Evolutionary conservation across 805 yeast genomes (phyloP).

Genomic region (Monosporozyma aerobia): DNA sequence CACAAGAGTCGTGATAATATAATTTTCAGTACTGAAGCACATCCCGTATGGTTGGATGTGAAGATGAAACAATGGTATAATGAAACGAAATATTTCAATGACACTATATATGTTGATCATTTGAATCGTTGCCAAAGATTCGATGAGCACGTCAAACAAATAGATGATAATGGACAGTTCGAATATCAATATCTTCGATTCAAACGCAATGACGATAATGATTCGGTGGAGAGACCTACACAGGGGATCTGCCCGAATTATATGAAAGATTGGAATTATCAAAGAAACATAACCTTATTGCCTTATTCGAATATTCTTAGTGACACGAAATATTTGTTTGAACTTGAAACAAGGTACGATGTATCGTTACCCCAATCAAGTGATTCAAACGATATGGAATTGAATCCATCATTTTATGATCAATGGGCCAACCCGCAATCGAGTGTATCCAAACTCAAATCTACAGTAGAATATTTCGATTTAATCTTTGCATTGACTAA

Average conservation of each 20-base stretch:
- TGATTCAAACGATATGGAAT: conserved; percentile 17
- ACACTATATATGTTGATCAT: conserved; percentile 11
- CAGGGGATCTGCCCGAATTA: neutral
- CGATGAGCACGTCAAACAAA: neutral
- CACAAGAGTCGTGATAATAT: conserved; percentile 33
- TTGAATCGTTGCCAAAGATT: conserved; percentile 7
- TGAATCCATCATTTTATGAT: conserved; percentile 27
- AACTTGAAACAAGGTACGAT: conserved; percentile 30
- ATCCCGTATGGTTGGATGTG: conserved; percentile 67
- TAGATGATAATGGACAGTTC: neutral
- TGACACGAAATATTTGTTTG: conserved; percentile 35
- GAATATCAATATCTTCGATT: neutral
- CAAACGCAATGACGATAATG: neutral
- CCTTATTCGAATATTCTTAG: conserved; percentile 33
- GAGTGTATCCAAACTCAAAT: conserved; percentile 9
- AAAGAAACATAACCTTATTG: neutral
- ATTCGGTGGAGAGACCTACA: neutral
- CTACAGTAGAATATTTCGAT: conserved; percentile 25
- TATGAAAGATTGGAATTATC: neutral
- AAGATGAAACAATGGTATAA: conserved; percentile 25
- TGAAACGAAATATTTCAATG: conserved; percentile 14
- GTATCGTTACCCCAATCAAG: conserved; percentile 33
- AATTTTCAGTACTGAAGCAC: conserved; percentile 83
- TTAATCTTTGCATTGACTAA: conserved; percentile 20
- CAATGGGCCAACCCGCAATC: conserved; percentile 18